Evolutionary conservation across 192 early-diverging fungal species (phyloP).

Genomic region (Rhizoclosmatium globosum): DNA sequence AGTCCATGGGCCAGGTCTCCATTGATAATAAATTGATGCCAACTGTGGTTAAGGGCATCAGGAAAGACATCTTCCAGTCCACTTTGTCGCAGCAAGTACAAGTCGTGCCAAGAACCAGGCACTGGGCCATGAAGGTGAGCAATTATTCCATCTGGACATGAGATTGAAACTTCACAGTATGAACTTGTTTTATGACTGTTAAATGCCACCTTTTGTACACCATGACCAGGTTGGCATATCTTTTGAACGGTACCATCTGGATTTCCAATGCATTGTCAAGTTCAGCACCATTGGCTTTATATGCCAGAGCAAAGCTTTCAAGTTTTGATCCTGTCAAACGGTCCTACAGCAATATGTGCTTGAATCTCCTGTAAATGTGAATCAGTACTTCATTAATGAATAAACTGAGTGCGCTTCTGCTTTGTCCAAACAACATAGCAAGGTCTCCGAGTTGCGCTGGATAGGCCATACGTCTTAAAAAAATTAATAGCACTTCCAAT

Average conservation of each 20-base stretch:
- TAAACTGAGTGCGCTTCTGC: slow-evolving; percentile 1
- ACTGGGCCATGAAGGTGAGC: slow-evolving; percentile 8
- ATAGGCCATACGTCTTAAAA: neutral
- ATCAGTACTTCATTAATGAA: neutral
- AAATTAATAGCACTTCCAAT: neutral
- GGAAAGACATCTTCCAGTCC: slow-evolving; percentile 9
- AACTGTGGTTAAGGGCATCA: neutral
- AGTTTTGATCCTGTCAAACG: neutral
- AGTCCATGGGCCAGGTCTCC: slow-evolving; percentile 21
- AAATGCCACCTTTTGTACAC: neutral
- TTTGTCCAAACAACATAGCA: neutral
- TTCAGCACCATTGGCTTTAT: neutral
- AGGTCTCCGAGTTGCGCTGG: neutral
- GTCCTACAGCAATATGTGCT: neutral
- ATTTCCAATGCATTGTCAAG: slow-evolving; percentile 2
- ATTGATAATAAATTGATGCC: slow-evolving; percentile 15
- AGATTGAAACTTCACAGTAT: neutral
- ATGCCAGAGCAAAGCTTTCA: neutral
- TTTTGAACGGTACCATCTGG: neutral
- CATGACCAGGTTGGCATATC: neutral
- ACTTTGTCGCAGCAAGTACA: slow-evolving; percentile 14
- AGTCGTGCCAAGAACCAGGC: slow-evolving; percentile 4
- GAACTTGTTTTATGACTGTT: neutral
- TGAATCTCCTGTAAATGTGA: neutral
- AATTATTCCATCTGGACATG: slow-evolving; percentile 8